Evolutionary conservation across 2,329 filamentous ascomycete genomes (phyloP).

Genomic region (Clonostachys sp.): DNA sequence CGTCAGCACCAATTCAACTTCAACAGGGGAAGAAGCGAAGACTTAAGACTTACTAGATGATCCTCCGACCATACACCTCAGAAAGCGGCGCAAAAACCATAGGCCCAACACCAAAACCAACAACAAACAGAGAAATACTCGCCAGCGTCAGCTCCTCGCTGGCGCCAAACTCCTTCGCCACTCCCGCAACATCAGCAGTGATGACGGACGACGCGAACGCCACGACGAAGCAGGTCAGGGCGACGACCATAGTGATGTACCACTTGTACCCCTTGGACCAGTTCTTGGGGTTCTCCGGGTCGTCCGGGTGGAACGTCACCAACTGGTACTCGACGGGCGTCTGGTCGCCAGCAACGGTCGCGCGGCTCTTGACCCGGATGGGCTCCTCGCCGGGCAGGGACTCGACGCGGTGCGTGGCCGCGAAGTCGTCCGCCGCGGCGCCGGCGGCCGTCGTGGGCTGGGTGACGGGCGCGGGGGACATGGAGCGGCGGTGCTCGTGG

Average conservation of each 20-base stretch:
- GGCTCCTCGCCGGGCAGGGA: too few species aligned
- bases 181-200: conserved; percentile 68
- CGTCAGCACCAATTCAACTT: neutral
- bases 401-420: too few species aligned
- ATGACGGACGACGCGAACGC: conserved; percentile 70
- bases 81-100: conserved; percentile 77
- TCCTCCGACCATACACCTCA: conserved; percentile 67
- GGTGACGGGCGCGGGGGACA: too few species aligned
- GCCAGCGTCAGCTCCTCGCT: conserved; percentile 70
- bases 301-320: conserved; percentile 61
- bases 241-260: conserved; percentile 83
- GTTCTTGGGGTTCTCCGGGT: conserved; percentile 80
- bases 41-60: conserved; percentile 55
- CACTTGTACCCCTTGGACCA: conserved; percentile 77
- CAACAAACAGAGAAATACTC: conserved; percentile 70
- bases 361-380: too few species aligned
- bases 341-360: neutral
- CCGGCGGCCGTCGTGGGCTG: too few species aligned
- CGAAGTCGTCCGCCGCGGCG: too few species aligned
- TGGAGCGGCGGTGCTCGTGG: too few species aligned
- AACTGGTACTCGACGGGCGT: conserved; percentile 36
- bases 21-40: neutral
- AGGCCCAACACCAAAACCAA: conserved; percentile 77
- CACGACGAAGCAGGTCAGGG: conserved; percentile 70
- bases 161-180: conserved; percentile 59